Percentiles rank a stretch among this genome's conserved stretches.
phyloP scores from a whole-genome alignment of 192 early-diverging fungal species.

The Gonapodya prolifera region DNA sequence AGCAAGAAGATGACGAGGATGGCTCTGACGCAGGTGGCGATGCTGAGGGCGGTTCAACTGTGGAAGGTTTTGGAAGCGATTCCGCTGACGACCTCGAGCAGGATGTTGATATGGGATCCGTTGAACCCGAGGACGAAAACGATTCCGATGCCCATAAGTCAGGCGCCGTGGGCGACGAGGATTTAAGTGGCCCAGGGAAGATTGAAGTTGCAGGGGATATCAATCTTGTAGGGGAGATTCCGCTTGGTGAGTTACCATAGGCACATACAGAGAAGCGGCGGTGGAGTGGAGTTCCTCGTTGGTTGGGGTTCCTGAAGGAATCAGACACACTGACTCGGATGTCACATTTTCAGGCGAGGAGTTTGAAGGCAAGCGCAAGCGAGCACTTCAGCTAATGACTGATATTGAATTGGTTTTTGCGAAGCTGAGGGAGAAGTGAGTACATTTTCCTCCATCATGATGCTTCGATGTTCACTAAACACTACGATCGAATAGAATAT shows the following conservation, averaged over 20 bases:
- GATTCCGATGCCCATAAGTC: not conserved
- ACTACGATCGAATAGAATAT: slow-evolving; percentile 23
- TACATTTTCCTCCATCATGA: not conserved
- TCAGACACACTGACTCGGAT: too few species aligned
- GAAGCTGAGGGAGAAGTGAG: slow-evolving; percentile 38
- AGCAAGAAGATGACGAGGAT: not conserved
- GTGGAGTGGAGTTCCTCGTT: too few species aligned
- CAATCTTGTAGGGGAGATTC: not conserved
- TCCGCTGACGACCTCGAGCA: not conserved
- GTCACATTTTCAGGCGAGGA: slow-evolving; percentile 32
- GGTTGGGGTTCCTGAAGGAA: too few species aligned
- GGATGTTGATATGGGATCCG: not conserved
- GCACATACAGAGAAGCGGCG: too few species aligned
- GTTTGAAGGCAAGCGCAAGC: slow-evolving; percentile 29
- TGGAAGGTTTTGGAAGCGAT: not conserved
- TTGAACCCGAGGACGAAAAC: not conserved
- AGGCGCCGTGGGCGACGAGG: not conserved
- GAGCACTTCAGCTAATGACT: slow-evolving; percentile 34
- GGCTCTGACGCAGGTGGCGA: not conserved
- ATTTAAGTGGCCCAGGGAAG: not conserved
- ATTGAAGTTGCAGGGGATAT: not conserved
- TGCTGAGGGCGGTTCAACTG: not conserved
- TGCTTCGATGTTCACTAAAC: not conserved
- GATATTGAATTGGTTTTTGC: slow-evolving; percentile 45
- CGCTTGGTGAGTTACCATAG: not conserved